phyloP scores from a whole-genome alignment of 148 eudicot species.

The Selenicereus undatus region DNA sequence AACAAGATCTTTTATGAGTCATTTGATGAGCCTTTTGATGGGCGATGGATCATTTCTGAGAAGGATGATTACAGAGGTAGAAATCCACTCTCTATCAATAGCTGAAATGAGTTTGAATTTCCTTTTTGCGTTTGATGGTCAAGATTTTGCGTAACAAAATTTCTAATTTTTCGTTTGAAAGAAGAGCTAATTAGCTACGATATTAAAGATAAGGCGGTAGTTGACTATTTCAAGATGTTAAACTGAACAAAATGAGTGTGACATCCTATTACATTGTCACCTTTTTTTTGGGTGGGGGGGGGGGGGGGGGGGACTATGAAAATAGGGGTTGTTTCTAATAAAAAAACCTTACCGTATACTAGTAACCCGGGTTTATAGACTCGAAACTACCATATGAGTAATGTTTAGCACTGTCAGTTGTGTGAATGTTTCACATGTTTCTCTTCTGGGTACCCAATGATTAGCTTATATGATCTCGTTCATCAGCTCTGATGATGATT shows the following conservation, averaged over 20 bases:
- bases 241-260: neutral
- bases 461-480: neutral
- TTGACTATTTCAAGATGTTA: neutral
- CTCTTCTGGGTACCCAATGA: neutral
- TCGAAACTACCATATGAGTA: neutral
- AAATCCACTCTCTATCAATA: neutral
- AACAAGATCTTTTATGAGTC: constrained; percentile 67
- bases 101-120: neutral
- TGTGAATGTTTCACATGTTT: neutral
- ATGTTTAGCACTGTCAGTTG: neutral
- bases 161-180: neutral
- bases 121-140: neutral
- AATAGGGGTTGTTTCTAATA: no score
- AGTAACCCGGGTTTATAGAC: no score
- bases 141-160: no score
- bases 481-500: neutral
- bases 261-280: neutral
- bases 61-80: constrained; percentile 77
- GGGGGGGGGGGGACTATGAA: no score
- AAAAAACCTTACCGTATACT: no score
- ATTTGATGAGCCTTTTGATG: constrained; percentile 76
- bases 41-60: constrained; percentile 77
- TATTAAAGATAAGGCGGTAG: neutral
- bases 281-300: no score
- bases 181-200: neutral